Evolutionary conservation across 148 eudicot species (phyloP).

Genomic region (Rhododendron ovatum): DNA sequence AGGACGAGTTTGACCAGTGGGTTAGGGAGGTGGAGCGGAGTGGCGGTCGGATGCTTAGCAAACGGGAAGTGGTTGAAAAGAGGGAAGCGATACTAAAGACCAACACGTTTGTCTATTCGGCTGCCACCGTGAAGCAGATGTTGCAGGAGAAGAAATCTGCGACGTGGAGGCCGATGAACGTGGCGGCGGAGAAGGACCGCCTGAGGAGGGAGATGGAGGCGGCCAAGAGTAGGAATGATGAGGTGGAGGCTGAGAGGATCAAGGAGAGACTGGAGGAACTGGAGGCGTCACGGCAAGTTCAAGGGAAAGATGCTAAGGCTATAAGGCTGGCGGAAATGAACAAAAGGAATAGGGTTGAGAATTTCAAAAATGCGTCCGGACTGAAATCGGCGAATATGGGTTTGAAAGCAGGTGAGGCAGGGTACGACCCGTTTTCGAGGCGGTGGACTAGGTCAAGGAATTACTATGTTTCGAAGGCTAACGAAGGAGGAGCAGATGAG

Average conservation of each 20-base stretch:
- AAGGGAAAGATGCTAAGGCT: constrained; percentile 77
- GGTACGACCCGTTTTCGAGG: constrained; percentile 97
- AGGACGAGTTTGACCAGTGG: constrained; percentile 92
- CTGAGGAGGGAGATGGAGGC: constrained; percentile 75
- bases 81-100: constrained; percentile 73
- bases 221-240: constrained; percentile 72
- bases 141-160: constrained; percentile 94
- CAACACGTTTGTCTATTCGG: constrained; percentile 72
- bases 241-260: constrained; percentile 66
- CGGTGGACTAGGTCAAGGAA: constrained; percentile 95
- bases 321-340: constrained; percentile 85
- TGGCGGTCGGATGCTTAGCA: constrained; percentile 70
- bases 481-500: constrained; percentile 33
- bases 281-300: constrained; percentile 55
- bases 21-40: constrained; percentile 80
- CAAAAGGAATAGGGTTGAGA: constrained; percentile 78
- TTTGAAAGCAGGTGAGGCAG: constrained; percentile 89
- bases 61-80: constrained; percentile 78
- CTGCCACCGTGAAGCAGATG: constrained; percentile 93
- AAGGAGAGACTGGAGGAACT: constrained; percentile 69
- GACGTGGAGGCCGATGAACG: constrained; percentile 75
- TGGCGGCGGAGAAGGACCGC: constrained; percentile 95
- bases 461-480: constrained; percentile 53
- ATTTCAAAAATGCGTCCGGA: constrained; percentile 84
- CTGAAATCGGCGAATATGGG: constrained; percentile 48